phyloP scores from a whole-genome alignment of 2,329 filamentous ascomycete genomes.

The Fusarium brevicatenulatum region DNA sequence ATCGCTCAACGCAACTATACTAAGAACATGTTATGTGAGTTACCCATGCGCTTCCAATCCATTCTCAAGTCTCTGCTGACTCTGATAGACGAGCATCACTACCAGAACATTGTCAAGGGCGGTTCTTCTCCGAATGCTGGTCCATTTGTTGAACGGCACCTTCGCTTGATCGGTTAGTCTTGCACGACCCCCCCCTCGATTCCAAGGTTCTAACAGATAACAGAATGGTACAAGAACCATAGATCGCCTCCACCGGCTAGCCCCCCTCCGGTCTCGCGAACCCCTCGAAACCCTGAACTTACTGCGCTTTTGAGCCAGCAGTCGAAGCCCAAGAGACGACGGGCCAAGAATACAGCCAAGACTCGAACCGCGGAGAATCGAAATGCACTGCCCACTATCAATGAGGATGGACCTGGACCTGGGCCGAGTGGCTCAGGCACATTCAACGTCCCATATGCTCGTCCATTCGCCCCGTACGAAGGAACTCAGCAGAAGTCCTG shows the following conservation, averaged over 20 bases:
- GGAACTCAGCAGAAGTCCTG: not conserved
- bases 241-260: conserved; percentile 14
- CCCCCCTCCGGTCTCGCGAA: not conserved
- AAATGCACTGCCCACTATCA: not conserved
- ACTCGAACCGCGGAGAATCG: not conserved
- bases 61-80: conserved; percentile 5
- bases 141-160: conserved; percentile 50
- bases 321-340: conserved; percentile 4
- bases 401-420: not conserved
- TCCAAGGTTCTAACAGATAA: not conserved
- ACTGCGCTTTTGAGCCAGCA: not conserved
- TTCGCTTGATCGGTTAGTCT: conserved; percentile 38
- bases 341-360: not conserved
- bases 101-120: conserved; percentile 54
- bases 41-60: not conserved
- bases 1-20: conserved; percentile 54
- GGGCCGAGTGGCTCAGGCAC: not conserved
- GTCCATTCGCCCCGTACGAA: not conserved
- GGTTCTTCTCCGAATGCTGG: conserved; percentile 50
- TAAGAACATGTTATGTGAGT: conserved; percentile 51
- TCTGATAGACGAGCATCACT: conserved; percentile 57
- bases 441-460: not conserved
- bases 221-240: conserved; percentile 32
- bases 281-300: conserved; percentile 4
- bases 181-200: not conserved